Base-by-base conservation (phyloP, 192 early-diverging fungal species). In the Coemansia sp. region DNA sequence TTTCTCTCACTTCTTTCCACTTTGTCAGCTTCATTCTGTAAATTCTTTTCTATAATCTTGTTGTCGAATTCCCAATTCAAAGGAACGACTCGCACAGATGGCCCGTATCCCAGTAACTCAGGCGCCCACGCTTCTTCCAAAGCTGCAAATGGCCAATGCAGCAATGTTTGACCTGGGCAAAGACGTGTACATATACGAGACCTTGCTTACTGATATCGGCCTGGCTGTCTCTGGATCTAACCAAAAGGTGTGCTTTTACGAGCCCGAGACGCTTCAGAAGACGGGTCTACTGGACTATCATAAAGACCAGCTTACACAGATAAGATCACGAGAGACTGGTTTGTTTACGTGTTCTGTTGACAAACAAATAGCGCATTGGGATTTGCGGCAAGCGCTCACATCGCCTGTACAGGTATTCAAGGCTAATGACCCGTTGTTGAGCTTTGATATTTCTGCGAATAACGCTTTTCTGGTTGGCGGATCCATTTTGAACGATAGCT, bases 281-380 rank as follows among this genome's bases (percentile, higher is more conserved):
- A 76, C 68, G n/a, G 71, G 76, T 8, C 74, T 74, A 6, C 62
- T 88, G 9, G 59, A 79, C 16, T 87, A 86, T 72, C 92, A 93
- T 57, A 76, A 60, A 7, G 70, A 87, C 41, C 83, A 83, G 58
- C 85, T 93, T 37, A 85, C 90, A 12, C 85, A 90, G 64, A 87
- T 91, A 37, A 84, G 87, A 54, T 69, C 71, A 37, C 69, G 64
- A 43, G 44, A 39, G 13, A 75, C 88, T 55, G 83, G 83, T 12
- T 85, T 88, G 4, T 61, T 92, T 25, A 86, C 88, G 60, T 81
- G 87, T 58, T 89, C 90, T 25, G 79, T 84, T 38, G 92, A 93
- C 62, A 84, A 86, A 2, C 68, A 69, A n/a, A 63, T 91, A 6
- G 87, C 84, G 39, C 65, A 82, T 19, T 91, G 90, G 90, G 92